These are phyloP conservation scores for Daedaleopsis sinensis DNA, from an alignment of 768 basidiomycete genomes.

Conservation along the genomic window DNA sequence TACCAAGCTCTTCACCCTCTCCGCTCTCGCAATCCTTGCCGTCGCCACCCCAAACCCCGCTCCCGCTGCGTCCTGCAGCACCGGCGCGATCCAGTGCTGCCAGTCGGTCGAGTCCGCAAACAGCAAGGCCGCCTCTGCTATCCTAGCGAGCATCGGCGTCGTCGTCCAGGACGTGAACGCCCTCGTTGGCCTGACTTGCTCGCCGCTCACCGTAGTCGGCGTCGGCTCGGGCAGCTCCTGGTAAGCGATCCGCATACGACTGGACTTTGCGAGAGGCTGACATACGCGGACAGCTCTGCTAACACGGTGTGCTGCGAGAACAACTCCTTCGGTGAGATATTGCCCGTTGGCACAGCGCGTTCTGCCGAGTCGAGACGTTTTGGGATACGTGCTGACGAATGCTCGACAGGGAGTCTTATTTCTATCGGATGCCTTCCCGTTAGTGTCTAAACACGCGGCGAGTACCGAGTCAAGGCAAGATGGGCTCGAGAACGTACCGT, in stretches of 20 bases:
- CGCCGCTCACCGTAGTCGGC: too few species aligned
- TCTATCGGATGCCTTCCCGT: too few species aligned
- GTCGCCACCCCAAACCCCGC: conserved; percentile 9
- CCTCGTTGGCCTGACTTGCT: too few species aligned
- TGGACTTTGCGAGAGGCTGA: not conserved
- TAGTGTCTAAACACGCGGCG: too few species aligned
- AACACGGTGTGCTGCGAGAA: conserved; percentile 16
- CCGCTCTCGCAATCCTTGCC: conserved; percentile 11
- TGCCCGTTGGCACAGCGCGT: too few species aligned
- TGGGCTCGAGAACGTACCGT: too few species aligned
- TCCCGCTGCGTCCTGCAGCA: conserved; percentile 4
- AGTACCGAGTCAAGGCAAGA: too few species aligned
- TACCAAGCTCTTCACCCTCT: conserved; percentile 2
- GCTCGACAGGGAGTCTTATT: too few species aligned
- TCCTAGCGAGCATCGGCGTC: conserved; percentile 2
- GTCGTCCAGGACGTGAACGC: conserved; percentile 6
- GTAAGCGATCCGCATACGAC: not conserved
- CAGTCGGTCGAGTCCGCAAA: conserved; percentile 1
- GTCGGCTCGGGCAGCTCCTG: not conserved
- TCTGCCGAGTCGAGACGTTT: too few species aligned
- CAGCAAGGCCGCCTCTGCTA: not conserved
- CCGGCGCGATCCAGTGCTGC: conserved; percentile 13
- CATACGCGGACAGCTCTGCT: not conserved
- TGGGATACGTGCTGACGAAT: too few species aligned
- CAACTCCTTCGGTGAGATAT: conserved; percentile 6